Percentiles rank a stretch among this genome's conserved stretches.
These are phyloP conservation scores for Penicillium sp. DNA, from an alignment of 2,329 filamentous ascomycete species.

Conservation along the genomic window DNA sequence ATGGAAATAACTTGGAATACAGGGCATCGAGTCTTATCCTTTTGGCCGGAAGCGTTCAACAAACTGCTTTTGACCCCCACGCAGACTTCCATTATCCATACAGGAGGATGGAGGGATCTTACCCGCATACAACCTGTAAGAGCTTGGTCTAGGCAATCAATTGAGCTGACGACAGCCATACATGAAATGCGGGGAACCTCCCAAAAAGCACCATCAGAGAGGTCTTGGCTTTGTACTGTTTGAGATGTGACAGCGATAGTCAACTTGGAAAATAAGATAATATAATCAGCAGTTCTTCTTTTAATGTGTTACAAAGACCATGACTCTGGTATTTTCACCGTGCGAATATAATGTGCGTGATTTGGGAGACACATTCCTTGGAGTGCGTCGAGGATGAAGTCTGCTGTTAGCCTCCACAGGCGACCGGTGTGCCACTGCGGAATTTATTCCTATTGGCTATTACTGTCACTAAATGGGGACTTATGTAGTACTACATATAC, in stretches of 20 bases:
- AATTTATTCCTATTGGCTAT: neutral
- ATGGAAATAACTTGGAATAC: neutral
- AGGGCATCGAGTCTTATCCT: no score
- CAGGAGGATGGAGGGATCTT: neutral
- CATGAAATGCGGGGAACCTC: slow-evolving; percentile 4
- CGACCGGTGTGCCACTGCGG: neutral
- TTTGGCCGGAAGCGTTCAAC: no score
- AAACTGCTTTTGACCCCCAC: neutral
- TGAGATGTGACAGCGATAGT: neutral
- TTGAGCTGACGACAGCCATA: neutral
- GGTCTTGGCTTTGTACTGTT: neutral
- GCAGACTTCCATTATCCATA: neutral
- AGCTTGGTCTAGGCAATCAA: neutral
- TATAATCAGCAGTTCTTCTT: neutral
- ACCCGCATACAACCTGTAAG: neutral
- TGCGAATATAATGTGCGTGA: neutral
- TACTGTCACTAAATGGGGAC: neutral
- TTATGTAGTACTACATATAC: neutral
- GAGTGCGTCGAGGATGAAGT: neutral
- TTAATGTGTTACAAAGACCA: neutral
- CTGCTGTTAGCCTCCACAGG: neutral
- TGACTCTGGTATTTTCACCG: neutral
- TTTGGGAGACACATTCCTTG: neutral
- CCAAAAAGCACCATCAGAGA: neutral
- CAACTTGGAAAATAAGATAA: neutral